Base-by-base conservation (phyloP, 2,329 filamentous ascomycete genomes). In the Pestalotiopsis sp. region DNA sequence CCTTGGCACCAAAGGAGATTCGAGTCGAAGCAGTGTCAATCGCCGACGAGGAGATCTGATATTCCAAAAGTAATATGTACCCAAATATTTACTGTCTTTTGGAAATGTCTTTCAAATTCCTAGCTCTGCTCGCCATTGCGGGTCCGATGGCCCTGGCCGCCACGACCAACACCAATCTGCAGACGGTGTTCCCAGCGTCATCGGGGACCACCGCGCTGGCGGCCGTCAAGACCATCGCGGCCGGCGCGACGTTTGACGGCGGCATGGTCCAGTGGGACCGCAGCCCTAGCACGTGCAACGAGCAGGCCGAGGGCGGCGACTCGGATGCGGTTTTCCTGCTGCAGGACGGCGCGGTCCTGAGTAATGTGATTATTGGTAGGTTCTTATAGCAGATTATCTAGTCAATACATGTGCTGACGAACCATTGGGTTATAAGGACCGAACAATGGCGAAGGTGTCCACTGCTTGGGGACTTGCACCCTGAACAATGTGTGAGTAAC, bases 181-280 rank as follows among this genome's bases (percentile, higher is more conserved):
- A 74, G 40, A 74, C 72, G 23, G 62, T 67, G 17, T 76, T 85
- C 66, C 82, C 83, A 36, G 75, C 75, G 0, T 78, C 83, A 13
- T 79, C 81, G 23, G 80, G 80, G 23, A 82, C 80, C 27, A 81
- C 79, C 7, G 77, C 75, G 66, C 77, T 85, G 36, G 69, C 76
- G n/a, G 82, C 82, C 13, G 80, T 76, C 7, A 77, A 82, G 72
- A 83, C 83, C 25, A 80, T 86, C 69, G 78, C 81, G 1, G 82
- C 83, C 11, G 80, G 80, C 25, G 77, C 77, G 56, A 77, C 73
- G 41, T 85, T 85, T 71, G 84, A 87, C 72, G 84, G 85, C 60
- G 80, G 78, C 17, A 84, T 85, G 83, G 40, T 68, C 31, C 73
- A 75, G 36, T 76, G 73, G 73, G 73, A 76, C 68, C 73, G 74